Percentiles rank a stretch among this genome's conserved stretches.
These are phyloP conservation scores for Fragaria iinumae DNA, from an alignment of 306 rosid species.

Conservation along the genomic window DNA sequence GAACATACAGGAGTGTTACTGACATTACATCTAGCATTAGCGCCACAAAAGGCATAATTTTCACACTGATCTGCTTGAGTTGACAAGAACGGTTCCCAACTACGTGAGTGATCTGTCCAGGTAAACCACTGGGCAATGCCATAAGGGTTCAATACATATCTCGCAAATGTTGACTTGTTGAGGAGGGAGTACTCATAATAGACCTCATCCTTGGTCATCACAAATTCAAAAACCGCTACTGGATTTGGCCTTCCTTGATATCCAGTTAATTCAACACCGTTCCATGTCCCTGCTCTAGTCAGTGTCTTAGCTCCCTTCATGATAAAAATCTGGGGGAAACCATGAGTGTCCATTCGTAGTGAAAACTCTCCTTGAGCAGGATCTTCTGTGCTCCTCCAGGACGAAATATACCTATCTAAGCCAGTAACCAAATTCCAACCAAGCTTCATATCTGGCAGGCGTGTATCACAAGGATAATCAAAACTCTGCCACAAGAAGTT, in stretches of 20 bases:
- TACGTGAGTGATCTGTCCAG: not conserved
- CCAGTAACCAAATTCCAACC: constrained; percentile 42
- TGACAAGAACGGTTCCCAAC: not conserved
- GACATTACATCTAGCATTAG: constrained; percentile 34
- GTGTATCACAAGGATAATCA: constrained; percentile 24
- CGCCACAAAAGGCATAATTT: constrained; percentile 44
- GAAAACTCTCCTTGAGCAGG: constrained; percentile 48
- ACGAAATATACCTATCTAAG: constrained; percentile 20
- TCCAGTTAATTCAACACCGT: not conserved
- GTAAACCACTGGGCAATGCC: constrained; percentile 14
- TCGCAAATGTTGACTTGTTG: constrained; percentile 31
- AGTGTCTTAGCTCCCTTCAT: constrained; percentile 31
- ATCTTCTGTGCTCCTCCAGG: constrained; percentile 47
- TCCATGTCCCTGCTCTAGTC: not conserved
- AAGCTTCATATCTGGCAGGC: constrained; percentile 17
- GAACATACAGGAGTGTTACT: constrained; percentile 31
- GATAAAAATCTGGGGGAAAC: constrained; percentile 28
- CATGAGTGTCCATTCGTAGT: not conserved
- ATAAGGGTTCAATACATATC: constrained; percentile 39
- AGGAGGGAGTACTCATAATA: constrained; percentile 36
- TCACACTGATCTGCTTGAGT: constrained; percentile 28
- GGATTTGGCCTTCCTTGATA: constrained; percentile 22
- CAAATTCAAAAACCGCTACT: constrained; percentile 18
- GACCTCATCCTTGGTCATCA: constrained; percentile 32
- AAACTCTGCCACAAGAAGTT: constrained; percentile 43